Percentiles rank a stretch among this genome's conserved stretches.
These are phyloP conservation scores for Coemansia asiatica DNA, from an alignment of 192 early-diverging fungal genomes.

Conservation along the genomic window DNA sequence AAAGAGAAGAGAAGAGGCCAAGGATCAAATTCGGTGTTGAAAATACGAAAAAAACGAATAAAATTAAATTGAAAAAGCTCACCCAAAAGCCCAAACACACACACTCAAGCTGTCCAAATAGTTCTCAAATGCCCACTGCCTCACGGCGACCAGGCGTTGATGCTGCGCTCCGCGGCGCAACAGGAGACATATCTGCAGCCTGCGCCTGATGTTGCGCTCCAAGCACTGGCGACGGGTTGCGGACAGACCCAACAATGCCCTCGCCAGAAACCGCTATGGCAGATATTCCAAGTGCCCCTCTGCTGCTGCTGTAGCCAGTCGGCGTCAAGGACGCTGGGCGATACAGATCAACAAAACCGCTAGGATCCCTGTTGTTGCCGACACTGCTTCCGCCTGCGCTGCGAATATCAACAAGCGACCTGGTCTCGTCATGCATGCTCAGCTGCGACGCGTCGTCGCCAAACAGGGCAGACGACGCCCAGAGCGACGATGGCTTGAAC, in stretches of 20 bases:
- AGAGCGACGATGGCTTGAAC: slow-evolving; percentile 42
- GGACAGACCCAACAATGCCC: neutral
- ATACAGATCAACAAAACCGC: slow-evolving; percentile 25
- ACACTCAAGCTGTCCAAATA: neutral
- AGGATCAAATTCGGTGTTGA: neutral
- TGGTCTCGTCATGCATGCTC: slow-evolving; percentile 30
- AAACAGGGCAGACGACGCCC: slow-evolving; percentile 14
- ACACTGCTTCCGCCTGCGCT: slow-evolving; percentile 10
- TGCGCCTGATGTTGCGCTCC: slow-evolving; percentile 8
- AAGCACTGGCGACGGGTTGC: slow-evolving; percentile 29
- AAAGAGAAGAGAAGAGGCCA: neutral
- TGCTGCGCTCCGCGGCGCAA: slow-evolving; percentile 50
- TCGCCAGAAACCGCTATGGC: slow-evolving; percentile 1
- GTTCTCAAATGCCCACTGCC: slow-evolving; percentile 27
- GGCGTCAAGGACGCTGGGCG: slow-evolving; percentile 47
- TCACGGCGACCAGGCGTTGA: slow-evolving; percentile 49
- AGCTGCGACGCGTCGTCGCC: slow-evolving; percentile 17
- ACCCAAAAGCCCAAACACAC: neutral
- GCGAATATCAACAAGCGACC: slow-evolving; percentile 38
- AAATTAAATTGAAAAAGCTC: neutral
- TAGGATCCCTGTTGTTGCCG: slow-evolving; percentile 3
- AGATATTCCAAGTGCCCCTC: slow-evolving; percentile 4
- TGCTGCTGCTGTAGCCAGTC: slow-evolving; percentile 16
- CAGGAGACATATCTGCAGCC: slow-evolving; percentile 21
- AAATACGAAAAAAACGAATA: neutral